Evolutionary conservation across 495 filamentous ascomycete genomes (phyloP).

Genomic region (Ascodesmis nigricans): DNA sequence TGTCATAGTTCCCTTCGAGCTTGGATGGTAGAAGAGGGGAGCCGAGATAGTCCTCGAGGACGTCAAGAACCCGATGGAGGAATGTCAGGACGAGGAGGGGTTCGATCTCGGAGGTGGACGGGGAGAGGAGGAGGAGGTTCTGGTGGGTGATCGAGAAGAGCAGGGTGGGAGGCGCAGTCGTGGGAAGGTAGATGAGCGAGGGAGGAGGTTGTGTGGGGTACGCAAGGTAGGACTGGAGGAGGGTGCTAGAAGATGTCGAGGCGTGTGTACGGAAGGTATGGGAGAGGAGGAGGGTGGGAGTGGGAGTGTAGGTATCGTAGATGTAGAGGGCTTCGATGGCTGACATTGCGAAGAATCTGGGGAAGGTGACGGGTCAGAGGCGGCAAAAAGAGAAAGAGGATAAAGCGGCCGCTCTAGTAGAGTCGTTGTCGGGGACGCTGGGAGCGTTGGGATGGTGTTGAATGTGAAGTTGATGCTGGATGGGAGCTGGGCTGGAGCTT

Average conservation of each 20-base stretch:
- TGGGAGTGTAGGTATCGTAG: conserved; percentile 47
- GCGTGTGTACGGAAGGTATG: conserved; percentile 44
- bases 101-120: conserved; percentile 63
- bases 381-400: too few species aligned
- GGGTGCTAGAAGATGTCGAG: conserved; percentile 49
- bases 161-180: conserved; percentile 68
- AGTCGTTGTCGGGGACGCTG: too few species aligned
- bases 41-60: conserved; percentile 84
- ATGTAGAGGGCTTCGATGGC: conserved; percentile 91
- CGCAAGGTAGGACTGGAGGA: conserved; percentile 72
- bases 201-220: conserved; percentile 67
- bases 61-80: conserved; percentile 79
- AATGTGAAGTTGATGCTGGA: too few species aligned
- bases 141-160: conserved; percentile 73
- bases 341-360: too few species aligned
- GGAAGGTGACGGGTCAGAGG: too few species aligned
- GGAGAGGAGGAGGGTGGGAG: conserved; percentile 39
- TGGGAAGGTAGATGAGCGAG: conserved; percentile 65
- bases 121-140: conserved; percentile 68
- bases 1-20: conserved; percentile 77
- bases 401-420: too few species aligned
- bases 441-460: too few species aligned
- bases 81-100: conserved; percentile 92
- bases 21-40: conserved; percentile 66
- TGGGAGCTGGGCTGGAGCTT: too few species aligned